Base-by-base conservation (phyloP, 164 flowering plant genomes). In the Annona cherimola region DNA sequence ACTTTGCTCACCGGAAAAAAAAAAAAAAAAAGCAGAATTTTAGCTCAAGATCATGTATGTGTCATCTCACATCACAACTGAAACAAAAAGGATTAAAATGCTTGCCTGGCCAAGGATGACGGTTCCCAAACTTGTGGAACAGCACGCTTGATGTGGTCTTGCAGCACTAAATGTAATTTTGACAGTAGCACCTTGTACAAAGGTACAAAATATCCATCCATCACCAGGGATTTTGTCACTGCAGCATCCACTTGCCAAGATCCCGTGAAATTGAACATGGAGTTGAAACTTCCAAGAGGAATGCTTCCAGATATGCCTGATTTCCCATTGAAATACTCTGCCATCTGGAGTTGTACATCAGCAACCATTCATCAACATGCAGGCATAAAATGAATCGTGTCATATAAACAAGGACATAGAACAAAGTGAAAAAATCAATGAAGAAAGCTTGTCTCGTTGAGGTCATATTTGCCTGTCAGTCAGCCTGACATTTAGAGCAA, bases 261-360 rank as follows among this genome's bases (percentile, higher is more conserved):
- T 35, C 99, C 98, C 75, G 94, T 91, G 78, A 91, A 91, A 81
- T 93, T 95, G 85, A 95, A 95, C 98, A 91, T 91, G 66, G 97
- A 84, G 81, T 95, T 93, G 71, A 95, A 93, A 85, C 93, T 85
- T 76, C 99, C 99, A 60, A 95, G 94, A 41, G 98, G 98, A 71
- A 84, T 81, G 19, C 68, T 42, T 57, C 93, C 98, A 42, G 84
- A 76, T 74, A 93, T 78, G 68, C 82, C 84, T 0, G 97, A 86
- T 76, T 79, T 83, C 81, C 83, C 75, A 76, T 93, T 95, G 84
- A 95, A 93, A 78, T 80, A 74, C 77, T 77, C 84, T 41, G 95
- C 96, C 99, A 95, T 95, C 99, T 93, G 87, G 26, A 80, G 74
- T 40, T 57, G 45, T 66, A 54, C 74, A 76, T 68, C 64, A 78